These are phyloP conservation scores for Exophiala sp. DNA, from an alignment of 2,329 filamentous ascomycete species.

Conservation along the genomic window DNA sequence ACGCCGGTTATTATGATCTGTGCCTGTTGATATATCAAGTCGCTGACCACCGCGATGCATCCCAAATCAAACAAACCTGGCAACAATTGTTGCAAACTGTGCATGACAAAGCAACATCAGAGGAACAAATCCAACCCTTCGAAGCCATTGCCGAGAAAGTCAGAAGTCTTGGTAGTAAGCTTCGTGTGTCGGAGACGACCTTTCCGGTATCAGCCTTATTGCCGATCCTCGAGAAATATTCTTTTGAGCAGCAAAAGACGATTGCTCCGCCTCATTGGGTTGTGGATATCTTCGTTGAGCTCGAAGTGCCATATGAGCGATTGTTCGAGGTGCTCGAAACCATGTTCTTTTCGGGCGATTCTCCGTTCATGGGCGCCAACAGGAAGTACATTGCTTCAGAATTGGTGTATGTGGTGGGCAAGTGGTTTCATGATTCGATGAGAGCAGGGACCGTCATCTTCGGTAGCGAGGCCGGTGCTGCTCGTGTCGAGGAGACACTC, in stretches of 20 bases:
- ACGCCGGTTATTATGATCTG: slow-evolving; percentile 88
- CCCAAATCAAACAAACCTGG: slow-evolving; percentile 83
- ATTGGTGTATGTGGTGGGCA: slow-evolving; percentile 58
- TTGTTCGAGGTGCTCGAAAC: slow-evolving; percentile 61
- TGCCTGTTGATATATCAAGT: slow-evolving; percentile 89
- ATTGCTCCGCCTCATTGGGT: slow-evolving; percentile 55
- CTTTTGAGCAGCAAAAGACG: slow-evolving; percentile 47
- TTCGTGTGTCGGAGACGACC: slow-evolving; percentile 54
- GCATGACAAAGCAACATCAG: slow-evolving; percentile 54
- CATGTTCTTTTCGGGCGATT: slow-evolving; percentile 65
- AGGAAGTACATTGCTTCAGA: slow-evolving; percentile 58
- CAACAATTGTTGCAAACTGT: slow-evolving; percentile 71
- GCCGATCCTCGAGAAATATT: slow-evolving; percentile 55
- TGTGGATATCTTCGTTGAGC: slow-evolving; percentile 62
- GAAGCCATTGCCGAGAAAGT: slow-evolving; percentile 52
- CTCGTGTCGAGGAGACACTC: slow-evolving; percentile 45
- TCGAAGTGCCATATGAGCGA: slow-evolving; percentile 60
- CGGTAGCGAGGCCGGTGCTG: slow-evolving; percentile 58
- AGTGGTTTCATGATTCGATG: slow-evolving; percentile 59
- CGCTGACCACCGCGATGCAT: slow-evolving; percentile 83
- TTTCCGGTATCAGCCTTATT: slow-evolving; percentile 55
- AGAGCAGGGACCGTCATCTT: slow-evolving; percentile 55
- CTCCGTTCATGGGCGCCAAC: slow-evolving; percentile 59
- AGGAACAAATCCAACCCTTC: slow-evolving; percentile 42
- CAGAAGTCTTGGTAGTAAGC: slow-evolving; percentile 54